phyloP scores from a whole-genome alignment of 495 filamentous ascomycete genomes.

The Tirmania nivea region DNA sequence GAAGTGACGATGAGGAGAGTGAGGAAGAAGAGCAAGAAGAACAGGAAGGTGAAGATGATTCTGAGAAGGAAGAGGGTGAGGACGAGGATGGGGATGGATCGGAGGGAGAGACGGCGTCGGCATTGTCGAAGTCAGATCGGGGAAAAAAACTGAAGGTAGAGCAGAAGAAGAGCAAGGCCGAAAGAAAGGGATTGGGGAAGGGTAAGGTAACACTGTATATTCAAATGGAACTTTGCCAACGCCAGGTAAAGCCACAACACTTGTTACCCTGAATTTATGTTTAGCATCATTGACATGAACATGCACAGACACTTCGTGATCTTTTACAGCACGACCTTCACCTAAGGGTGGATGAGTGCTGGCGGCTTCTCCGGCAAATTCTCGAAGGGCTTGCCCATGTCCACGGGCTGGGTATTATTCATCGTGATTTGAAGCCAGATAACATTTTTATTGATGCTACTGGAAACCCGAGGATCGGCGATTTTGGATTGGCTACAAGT shows the following conservation, averaged over 20 bases:
- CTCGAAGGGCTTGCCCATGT: constrained; percentile 81
- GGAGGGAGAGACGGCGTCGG: background rate
- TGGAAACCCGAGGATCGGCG: constrained; percentile 81
- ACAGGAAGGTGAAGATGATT: constrained; percentile 22
- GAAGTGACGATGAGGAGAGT: constrained; percentile 37
- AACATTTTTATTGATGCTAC: constrained; percentile 89
- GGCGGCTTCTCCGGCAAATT: constrained; percentile 81
- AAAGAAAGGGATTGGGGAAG: constrained; percentile 2
- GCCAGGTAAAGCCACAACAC: constrained; percentile 35
- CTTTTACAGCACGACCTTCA: constrained; percentile 58
- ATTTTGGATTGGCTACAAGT: constrained; percentile 85
- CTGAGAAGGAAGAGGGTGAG: constrained; percentile 19
- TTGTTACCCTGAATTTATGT: background rate
- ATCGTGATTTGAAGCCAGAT: constrained; percentile 93
- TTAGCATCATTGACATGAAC: constrained; percentile 4
- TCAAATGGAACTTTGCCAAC: constrained; percentile 96
- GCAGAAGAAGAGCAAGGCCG: constrained; percentile 6
- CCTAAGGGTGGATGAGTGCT: constrained; percentile 51
- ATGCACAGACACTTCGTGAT: constrained; percentile 67
- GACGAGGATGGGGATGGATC: constrained; percentile 20
- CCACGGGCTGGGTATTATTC: constrained; percentile 77
- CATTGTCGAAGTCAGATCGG: background rate
- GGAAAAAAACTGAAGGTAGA: constrained; percentile 3
- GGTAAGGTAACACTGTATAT: constrained; percentile 47
- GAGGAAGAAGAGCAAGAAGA: constrained; percentile 25